Percentiles rank a stretch among this genome's conserved stretches.
Conservation (phyloP, 495 filamentous ascomycete genomes). For the Hypoxylon perforatum region DNA sequence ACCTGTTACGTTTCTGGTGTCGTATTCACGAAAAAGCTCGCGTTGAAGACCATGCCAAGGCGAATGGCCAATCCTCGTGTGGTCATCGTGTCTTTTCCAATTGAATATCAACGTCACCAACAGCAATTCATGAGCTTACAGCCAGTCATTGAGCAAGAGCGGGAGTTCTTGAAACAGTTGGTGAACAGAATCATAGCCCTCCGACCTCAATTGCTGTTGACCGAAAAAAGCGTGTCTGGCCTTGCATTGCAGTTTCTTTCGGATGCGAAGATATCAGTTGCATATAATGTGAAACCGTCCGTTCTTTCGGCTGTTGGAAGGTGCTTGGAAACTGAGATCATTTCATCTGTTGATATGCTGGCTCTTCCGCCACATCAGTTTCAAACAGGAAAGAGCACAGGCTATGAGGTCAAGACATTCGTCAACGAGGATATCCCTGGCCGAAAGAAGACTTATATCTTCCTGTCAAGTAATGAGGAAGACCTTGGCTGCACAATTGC, state of each 20-base stretch:
- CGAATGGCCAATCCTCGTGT: slow-evolving; percentile 87
- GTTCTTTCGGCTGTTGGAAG: slow-evolving; percentile 95
- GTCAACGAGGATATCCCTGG: slow-evolving; percentile 77
- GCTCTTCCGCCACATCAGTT: slow-evolving; percentile 71
- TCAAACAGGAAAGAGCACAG: slow-evolving; percentile 79
- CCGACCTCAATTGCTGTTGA: slow-evolving; percentile 84
- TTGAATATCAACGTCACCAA: slow-evolving; percentile 95
- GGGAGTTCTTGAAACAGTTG: slow-evolving; percentile 91
- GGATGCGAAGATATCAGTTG: slow-evolving; percentile 88
- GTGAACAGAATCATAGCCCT: slow-evolving; percentile 91
- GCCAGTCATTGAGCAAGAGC: slow-evolving; percentile 95
- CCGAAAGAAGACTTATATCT: slow-evolving; percentile 93
- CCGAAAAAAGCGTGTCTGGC: slow-evolving; percentile 90
- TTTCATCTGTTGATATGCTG: slow-evolving; percentile 95
- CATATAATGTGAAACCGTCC: slow-evolving; percentile 94
- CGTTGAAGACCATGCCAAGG: slow-evolving; percentile 93
- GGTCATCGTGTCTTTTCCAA: slow-evolving; percentile 91
- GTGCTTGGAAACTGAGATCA: slow-evolving; percentile 88
- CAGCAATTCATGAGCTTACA: slow-evolving; percentile 98
- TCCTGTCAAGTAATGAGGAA: slow-evolving; percentile 90
- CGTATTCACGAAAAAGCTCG: slow-evolving; percentile 96
- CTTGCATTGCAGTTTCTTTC: slow-evolving; percentile 88
- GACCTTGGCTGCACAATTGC: slow-evolving; percentile 97
- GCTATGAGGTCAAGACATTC: slow-evolving; percentile 95
- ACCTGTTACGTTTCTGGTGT: slow-evolving; percentile 95